Evolutionary conservation across 768 basidiomycete genomes (phyloP).

Genomic region (Russula foetens): DNA sequence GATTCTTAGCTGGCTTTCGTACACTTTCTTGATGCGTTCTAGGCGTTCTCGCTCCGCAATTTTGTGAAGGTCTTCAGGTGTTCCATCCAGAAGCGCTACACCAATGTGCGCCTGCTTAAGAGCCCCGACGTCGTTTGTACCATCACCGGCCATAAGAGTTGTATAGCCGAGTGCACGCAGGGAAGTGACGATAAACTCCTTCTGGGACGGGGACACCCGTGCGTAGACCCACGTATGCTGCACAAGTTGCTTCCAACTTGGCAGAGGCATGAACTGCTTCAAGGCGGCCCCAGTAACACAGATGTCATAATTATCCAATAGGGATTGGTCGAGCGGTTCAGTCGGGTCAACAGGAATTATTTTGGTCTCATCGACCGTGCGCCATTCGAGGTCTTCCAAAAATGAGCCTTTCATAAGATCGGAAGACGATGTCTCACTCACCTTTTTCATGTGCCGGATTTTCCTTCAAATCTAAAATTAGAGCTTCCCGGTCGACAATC

Average conservation of each 20-base stretch:
- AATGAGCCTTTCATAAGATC: not conserved
- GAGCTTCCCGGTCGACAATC: conserved; percentile 90
- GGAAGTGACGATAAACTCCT: conserved; percentile 90
- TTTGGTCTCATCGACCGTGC: conserved; percentile 86
- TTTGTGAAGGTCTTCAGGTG: conserved; percentile 83
- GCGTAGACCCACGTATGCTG: conserved; percentile 98
- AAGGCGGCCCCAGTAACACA: conserved; percentile 94
- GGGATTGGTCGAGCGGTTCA: conserved; percentile 63
- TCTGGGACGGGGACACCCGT: conserved; percentile 91
- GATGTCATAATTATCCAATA: conserved; percentile 88
- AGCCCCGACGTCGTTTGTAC: conserved; percentile 97
- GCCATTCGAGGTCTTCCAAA: conserved; percentile 70
- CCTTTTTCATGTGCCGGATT: conserved; percentile 63
- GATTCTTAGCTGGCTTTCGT: conserved; percentile 90
- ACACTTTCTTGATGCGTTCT: conserved; percentile 93
- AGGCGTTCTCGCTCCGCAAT: conserved; percentile 88
- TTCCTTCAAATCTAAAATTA: conserved; percentile 87
- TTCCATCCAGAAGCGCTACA: conserved; percentile 86
- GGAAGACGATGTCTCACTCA: conserved; percentile 28
- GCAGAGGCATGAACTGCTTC: conserved; percentile 68
- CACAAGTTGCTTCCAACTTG: conserved; percentile 74
- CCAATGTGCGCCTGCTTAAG: conserved; percentile 98
- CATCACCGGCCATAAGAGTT: conserved; percentile 98
- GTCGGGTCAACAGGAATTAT: conserved; percentile 79
- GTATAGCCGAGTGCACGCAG: conserved; percentile 83